Evolutionary conservation across 2,329 filamentous ascomycete species (phyloP), one percentile per base, ranked within the genome.

Genomic region (Phaeosphaeriaceae sp.): DNA sequence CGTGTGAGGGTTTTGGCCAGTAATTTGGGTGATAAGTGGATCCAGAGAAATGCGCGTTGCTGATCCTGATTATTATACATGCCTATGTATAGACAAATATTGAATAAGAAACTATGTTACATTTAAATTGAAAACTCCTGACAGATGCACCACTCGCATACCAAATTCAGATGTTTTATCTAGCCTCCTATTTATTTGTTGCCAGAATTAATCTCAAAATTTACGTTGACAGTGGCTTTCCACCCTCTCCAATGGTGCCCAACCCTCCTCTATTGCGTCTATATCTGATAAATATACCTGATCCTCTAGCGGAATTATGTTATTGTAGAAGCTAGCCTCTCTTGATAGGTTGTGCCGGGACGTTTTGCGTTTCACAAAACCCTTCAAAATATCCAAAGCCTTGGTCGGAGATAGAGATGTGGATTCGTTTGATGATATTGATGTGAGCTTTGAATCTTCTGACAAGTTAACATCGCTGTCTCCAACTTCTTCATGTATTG

Each of bases 221-320:
- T n/a, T n/a, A n/a, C n/a, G n/a, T 11, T n/a, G 21, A 18, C 34
- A n/a, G 11, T 23, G 41, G 52, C 58, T 66, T 47, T 37, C 36
- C 7, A 62, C 54, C 40, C 56, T 58, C 38, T 50, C 52, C 48
- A 66, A 41, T 13, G 58, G 60, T 32, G 51, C 48, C 30, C 61
- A 48, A 3, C 49, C 60, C 11, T 45, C 41, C 15, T 16, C 20
- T 28, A 11, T 26, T n/a, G 8, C 23, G 28, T 29, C 20, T 11
- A 7, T n/a, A 16, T 33, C 17, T 30, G 41, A 13, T 3, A 26
- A n/a, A n/a, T n/a, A 13, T 33, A 28, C 7, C 12, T 33, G 18
- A n/a, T 37, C 8, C 21, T 16, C 23, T 16, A 7, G 9, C 8
- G 9, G 8, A 17, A 34, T 3, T 8, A 30, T 20, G n/a, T 15